A percentile compares a stretch with the other conserved stretches of the same genome.
Conservation (phyloP, 2,329 filamentous ascomycete genomes). For the Cercospora sp. region DNA sequence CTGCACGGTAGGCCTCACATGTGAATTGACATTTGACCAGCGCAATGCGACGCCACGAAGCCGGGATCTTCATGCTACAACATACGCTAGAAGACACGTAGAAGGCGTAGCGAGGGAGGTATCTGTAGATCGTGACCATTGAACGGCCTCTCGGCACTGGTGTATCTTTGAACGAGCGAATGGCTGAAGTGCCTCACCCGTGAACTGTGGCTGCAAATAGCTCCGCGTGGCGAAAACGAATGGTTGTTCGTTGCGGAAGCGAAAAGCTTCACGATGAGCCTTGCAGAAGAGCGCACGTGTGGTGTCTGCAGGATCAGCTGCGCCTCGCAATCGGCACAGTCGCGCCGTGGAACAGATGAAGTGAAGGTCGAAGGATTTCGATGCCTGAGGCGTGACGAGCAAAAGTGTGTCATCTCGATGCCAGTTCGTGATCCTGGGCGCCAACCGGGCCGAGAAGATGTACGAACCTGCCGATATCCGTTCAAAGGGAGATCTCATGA, state of each 20-base stretch:
- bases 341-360: not conserved
- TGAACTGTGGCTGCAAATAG: not conserved
- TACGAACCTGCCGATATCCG: conserved; percentile 1
- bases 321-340: conserved; percentile 7
- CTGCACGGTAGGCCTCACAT: not conserved
- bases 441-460: conserved; percentile 5
- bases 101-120: conserved; percentile 2
- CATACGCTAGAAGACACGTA: conserved; percentile 12
- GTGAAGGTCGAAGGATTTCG: not conserved
- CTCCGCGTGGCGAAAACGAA: not conserved
- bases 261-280: not conserved
- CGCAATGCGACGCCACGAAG: not conserved
- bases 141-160: not conserved
- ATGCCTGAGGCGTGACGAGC: not conserved
- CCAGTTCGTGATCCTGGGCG: not conserved
- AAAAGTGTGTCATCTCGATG: not conserved
- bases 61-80: conserved; percentile 2
- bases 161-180: not conserved
- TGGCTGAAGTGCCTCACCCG: conserved; percentile 4
- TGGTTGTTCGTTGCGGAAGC: not conserved
- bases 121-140: not conserved
- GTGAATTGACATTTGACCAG: not conserved
- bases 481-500: conserved; percentile 5
- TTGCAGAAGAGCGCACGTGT: not conserved
- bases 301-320: conserved; percentile 5